Base-by-base conservation (phyloP, 1,139 yeast genomes). In the Pichia sorboxylosa region DNA sequence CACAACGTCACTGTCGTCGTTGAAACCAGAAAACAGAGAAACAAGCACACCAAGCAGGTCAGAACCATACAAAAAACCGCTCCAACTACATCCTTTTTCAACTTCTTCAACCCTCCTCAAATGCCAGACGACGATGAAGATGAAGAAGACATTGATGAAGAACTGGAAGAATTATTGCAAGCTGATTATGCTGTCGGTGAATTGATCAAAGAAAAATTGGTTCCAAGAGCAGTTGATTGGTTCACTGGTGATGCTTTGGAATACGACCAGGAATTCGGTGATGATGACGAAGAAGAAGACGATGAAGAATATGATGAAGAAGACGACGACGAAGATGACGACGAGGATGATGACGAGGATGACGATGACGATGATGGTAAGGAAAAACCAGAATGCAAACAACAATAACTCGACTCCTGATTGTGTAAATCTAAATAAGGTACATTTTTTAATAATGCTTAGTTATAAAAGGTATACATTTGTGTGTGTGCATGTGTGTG, bases 201-300 rank as follows among this genome's bases (percentile, higher is more conserved):
- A 61, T 92, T 85, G 52, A 76, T 90, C 57, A 90, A 92, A 64
- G 97, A 92, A 57, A 79, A 92, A 58, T 71, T 90, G 55, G 80
- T 90, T 46, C 96, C 97, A 43, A 75, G 95, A 51, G 97, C 97
- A 35, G 73, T 90, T 49, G 96, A 87, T 58, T 90, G 97, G 97
- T 90, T 84, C 57, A 87, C 97, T 13, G 97, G 98, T 32, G 85
- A 81, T 46, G 98, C 98, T n/a, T 71, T 87, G 38, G 68, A 62
- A 13, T 76, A 63, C 10, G 79, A 67, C 16, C 73, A 63, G 8
- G 78, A 66, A 4, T 78, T 64, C 27, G 33, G 27, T 14, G 74
- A 70, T 30, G 68, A 62, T 17, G 74, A 64, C 10, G 48, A 37
- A 23, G 73, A 61, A 16, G 47, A 39, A 9, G 43, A 30, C 45